A percentile compares a stretch with the other conserved stretches of the same genome.
These are phyloP conservation scores for Candida schatavii DNA, from an alignment of 805 yeast species.

Conservation along the genomic window DNA sequence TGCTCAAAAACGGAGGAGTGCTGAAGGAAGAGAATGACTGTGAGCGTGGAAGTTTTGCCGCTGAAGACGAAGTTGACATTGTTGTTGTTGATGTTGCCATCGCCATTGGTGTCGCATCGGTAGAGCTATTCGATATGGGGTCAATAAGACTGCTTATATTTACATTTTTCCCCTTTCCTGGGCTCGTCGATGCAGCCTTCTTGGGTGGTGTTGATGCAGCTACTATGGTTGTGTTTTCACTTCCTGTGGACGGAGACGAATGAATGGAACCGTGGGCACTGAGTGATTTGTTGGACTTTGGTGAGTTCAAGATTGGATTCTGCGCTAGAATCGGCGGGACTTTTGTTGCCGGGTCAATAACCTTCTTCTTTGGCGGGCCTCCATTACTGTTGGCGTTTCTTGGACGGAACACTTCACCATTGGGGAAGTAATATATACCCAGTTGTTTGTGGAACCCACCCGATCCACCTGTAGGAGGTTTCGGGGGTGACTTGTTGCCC, in stretches of 20 bases:
- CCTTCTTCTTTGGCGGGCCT: conserved; percentile 29
- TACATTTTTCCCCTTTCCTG: not conserved
- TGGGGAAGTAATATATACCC: conserved; percentile 41
- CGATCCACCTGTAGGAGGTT: conserved; percentile 10
- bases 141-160: not conserved
- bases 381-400: conserved; percentile 39
- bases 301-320: not conserved
- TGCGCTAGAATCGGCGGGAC: not conserved
- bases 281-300: not conserved
- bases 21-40: conserved; percentile 9
- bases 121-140: not conserved
- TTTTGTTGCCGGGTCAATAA: not conserved
- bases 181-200: conserved; percentile 3
- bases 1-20: conserved; percentile 15
- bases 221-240: not conserved
- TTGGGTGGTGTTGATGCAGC: conserved; percentile 4
- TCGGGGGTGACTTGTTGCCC: conserved; percentile 2
- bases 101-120: conserved; percentile 6
- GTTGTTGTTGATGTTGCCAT: conserved; percentile 6
- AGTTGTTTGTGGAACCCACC: conserved; percentile 5
- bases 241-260: not conserved
- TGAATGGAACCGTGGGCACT: not conserved
- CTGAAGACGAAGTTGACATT: conserved; percentile 7
- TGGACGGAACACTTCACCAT: conserved; percentile 54
- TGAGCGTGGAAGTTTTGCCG: conserved; percentile 7